Evolutionary conservation across 129 eudicot species (phyloP), one percentile per base, ranked within the genome.

Genomic region (Pulicaria dysenterica): DNA sequence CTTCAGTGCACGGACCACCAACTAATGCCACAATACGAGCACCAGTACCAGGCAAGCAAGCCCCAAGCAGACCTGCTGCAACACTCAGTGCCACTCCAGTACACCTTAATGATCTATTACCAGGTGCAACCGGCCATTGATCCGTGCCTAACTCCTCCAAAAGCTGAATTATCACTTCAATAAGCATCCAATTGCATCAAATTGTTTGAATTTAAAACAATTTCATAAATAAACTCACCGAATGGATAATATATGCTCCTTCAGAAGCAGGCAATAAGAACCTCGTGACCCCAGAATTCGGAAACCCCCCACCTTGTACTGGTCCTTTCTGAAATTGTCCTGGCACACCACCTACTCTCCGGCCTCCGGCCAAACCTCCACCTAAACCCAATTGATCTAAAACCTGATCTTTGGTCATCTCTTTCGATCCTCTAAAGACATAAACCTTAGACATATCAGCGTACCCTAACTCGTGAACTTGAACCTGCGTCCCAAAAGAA

Each of bases 1-100:
- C 98, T 81, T 94, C 98, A 0, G 98, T 94, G 79, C 98, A 94
- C 6, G 98, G 98, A 67, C 98, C 98, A 4, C 98, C 98, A 13
- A 94, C 96, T 58, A 94, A 80, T 8, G 96, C 95, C 8, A 90
- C 77, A 34, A 94, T 94, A 0, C 97, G 78, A 34, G 91, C 98
- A 79, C 92, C 89, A 0, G 97, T 84, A 3, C 97, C 97, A n/a
- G 97, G 87, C 51, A 66, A 66, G 75, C 93, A 90, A 42, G 97
- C 98, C 61, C 93, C 97, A 31, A 94, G 83, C 76, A 94, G 81
- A 37, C 98, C 96, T 4, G 93, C 83, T 24, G 97, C 96, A 70
- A 94, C 96, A 82, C 93, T 94, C 70, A 94, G 64, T 3, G 98
- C 98, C 73, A 90, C 98, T 12, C 98, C 98, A 6, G 98, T 94